Evolutionary conservation across 768 basidiomycete species (phyloP).

Genomic region (Tremella yokohamensis): DNA sequence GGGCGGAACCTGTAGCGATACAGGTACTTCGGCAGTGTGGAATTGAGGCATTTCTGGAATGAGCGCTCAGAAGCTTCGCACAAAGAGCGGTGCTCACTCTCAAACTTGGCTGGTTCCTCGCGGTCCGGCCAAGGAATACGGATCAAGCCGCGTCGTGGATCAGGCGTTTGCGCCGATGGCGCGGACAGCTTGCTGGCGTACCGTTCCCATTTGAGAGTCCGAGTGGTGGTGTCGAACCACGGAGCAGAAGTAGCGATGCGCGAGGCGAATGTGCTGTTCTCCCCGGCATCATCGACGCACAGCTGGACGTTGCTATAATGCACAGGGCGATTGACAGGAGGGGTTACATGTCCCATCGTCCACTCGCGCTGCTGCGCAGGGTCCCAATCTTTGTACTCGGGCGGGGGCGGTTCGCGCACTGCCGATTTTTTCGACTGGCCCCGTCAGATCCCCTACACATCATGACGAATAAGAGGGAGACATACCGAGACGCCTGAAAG

Average conservation of each 20-base stretch:
- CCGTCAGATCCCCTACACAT: neutral
- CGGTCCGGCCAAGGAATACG: constrained; percentile 33
- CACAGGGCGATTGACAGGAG: constrained; percentile 31
- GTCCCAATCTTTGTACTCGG: constrained; percentile 27
- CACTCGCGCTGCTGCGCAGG: constrained; percentile 21
- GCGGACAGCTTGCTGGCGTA: constrained; percentile 38
- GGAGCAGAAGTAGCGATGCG: constrained; percentile 37
- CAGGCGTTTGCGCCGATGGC: constrained; percentile 12
- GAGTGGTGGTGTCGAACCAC: constrained; percentile 27
- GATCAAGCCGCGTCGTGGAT: constrained; percentile 22
- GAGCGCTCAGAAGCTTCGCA: too few species aligned
- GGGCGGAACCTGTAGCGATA: too few species aligned
- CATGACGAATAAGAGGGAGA: neutral
- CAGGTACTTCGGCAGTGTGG: too few species aligned
- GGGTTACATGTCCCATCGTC: constrained; percentile 27
- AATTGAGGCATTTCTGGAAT: too few species aligned
- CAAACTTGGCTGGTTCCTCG: too few species aligned
- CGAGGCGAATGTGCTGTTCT: constrained; percentile 38
- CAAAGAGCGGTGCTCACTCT: too few species aligned
- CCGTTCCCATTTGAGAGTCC: constrained; percentile 34
- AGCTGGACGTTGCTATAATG: constrained; percentile 49
- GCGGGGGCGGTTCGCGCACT: constrained; percentile 21
- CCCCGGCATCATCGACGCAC: constrained; percentile 28
- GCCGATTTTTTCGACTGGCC: constrained; percentile 35
- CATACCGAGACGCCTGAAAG: constrained; percentile 43